Percentiles rank a stretch among this genome's conserved stretches.
Evolutionary conservation across 2,329 filamentous ascomycete species (phyloP).

Genomic region (Shiraia sp.): DNA sequence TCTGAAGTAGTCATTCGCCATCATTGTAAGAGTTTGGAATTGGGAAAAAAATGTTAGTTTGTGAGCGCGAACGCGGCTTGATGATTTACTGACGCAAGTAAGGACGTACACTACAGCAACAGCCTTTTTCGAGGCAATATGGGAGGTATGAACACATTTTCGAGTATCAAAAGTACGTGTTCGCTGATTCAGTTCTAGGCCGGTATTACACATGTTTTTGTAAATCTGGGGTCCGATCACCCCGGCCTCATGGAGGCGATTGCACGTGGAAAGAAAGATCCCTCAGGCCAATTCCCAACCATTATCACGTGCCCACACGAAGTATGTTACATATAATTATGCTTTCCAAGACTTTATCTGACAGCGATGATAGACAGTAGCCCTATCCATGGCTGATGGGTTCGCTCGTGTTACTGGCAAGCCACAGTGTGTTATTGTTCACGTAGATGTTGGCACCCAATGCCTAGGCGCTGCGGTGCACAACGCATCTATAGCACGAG

Average conservation of each 20-base stretch:
- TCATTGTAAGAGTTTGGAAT: too few relatives aligned
- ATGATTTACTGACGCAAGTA: too few relatives aligned
- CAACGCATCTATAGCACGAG: slow-evolving; percentile 41
- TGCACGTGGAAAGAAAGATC: slow-evolving; percentile 18
- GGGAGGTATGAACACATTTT: slow-evolving; percentile 1
- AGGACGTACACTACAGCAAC: slow-evolving; percentile 15
- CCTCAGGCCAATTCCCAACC: slow-evolving; percentile 9
- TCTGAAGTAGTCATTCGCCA: neutral
- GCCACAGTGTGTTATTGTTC: slow-evolving; percentile 74
- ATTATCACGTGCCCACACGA: slow-evolving; percentile 23
- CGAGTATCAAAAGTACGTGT: too few relatives aligned
- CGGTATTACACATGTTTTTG: slow-evolving; percentile 15
- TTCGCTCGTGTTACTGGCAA: slow-evolving; percentile 58
- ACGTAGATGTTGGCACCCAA: slow-evolving; percentile 73
- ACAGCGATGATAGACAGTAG: slow-evolving; percentile 5
- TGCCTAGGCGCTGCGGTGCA: slow-evolving; percentile 73
- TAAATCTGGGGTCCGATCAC: slow-evolving; percentile 29
- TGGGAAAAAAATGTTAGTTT: too few relatives aligned
- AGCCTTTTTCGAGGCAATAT: slow-evolving; percentile 17
- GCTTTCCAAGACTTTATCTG: too few relatives aligned
- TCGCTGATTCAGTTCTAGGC: neutral
- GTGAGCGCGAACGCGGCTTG: too few relatives aligned
- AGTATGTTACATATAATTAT: neutral
- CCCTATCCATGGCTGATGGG: slow-evolving; percentile 20
- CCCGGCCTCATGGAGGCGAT: slow-evolving; percentile 27